phyloP scores from a whole-genome alignment of 2,329 filamentous ascomycete genomes.

The Rutstroemia sp. region DNA sequence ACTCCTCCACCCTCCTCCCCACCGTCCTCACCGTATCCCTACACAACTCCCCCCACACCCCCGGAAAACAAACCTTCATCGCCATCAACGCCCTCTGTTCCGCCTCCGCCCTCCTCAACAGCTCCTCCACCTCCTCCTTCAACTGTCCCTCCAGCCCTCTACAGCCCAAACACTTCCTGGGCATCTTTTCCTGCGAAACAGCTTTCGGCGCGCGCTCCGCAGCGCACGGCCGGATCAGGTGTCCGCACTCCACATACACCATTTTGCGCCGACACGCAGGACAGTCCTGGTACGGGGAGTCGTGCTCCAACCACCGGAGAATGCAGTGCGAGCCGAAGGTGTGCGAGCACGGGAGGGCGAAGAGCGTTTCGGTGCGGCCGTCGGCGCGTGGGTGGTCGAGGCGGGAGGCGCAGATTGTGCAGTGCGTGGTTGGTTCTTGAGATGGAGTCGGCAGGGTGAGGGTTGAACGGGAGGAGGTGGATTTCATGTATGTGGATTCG shows the following conservation, averaged over 20 bases:
- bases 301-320: conserved; percentile 19
- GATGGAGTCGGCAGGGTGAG: too few species aligned
- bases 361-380: conserved; percentile 14
- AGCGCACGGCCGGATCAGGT: conserved; percentile 15
- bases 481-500: too few species aligned
- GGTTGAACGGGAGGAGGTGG: too few species aligned
- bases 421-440: background rate
- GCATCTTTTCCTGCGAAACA: conserved; percentile 18
- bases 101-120: conserved; percentile 4
- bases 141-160: conserved; percentile 12
- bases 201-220: conserved; percentile 1
- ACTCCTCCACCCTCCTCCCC: conserved; percentile 14
- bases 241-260: conserved; percentile 22
- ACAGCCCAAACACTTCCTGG: conserved; percentile 19
- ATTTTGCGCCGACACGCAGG: conserved; percentile 22
- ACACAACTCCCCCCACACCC: conserved; percentile 15
- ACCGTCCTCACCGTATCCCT: conserved; percentile 9
- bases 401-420: conserved; percentile 19
- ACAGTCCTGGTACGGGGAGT: conserved; percentile 20
- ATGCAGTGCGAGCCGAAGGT: conserved; percentile 24
- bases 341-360: conserved; percentile 22
- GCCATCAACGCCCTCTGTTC: conserved; percentile 13
- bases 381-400: conserved; percentile 9
- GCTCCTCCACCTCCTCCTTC: conserved; percentile 10
- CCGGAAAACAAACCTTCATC: conserved; percentile 13